These are phyloP conservation scores for Diplocarpon mali DNA, from an alignment of 2,329 filamentous ascomycete species.

Conservation along the genomic window DNA sequence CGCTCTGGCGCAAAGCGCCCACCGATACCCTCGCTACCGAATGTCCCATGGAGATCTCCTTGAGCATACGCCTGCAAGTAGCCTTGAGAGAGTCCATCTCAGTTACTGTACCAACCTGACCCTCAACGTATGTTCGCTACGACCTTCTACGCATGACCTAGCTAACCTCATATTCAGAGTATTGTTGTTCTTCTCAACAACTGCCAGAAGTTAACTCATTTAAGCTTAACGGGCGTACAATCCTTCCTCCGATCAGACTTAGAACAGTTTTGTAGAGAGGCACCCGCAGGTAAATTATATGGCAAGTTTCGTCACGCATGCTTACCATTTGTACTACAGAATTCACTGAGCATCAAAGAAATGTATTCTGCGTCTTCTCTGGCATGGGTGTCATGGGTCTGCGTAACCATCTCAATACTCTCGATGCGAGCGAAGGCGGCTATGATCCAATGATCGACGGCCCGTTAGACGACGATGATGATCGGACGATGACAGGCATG, in stretches of 20 bases:
- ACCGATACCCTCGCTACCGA: slow-evolving; percentile 2
- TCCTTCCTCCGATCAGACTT: slow-evolving; percentile 82
- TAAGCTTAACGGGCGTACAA: slow-evolving; percentile 87
- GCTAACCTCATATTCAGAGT: slow-evolving; percentile 46
- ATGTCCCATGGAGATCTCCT: slow-evolving; percentile 22
- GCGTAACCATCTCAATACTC: slow-evolving; percentile 65
- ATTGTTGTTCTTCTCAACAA: slow-evolving; percentile 83
- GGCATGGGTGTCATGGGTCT: slow-evolving; percentile 71
- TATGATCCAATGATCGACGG: slow-evolving; percentile 58
- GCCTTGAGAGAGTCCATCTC: slow-evolving; percentile 82
- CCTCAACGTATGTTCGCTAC: slow-evolving; percentile 50
- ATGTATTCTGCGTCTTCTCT: slow-evolving; percentile 96
- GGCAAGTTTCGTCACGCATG: background rate
- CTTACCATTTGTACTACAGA: slow-evolving; percentile 38
- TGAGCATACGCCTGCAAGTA: slow-evolving; percentile 20
- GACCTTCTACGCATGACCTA: background rate
- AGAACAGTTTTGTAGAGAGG: slow-evolving; percentile 73
- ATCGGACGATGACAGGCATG: slow-evolving; percentile 28
- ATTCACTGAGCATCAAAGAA: slow-evolving; percentile 89
- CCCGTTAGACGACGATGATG: slow-evolving; percentile 77
- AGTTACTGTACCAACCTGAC: slow-evolving; percentile 88
- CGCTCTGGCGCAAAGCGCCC: slow-evolving; percentile 58
- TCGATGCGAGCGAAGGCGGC: slow-evolving; percentile 32
- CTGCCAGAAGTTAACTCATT: slow-evolving; percentile 84
- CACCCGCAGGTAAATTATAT: slow-evolving; percentile 52